phyloP scores from a whole-genome alignment of 495 filamentous ascomycete species.

The Corynascus novoguineensis region DNA sequence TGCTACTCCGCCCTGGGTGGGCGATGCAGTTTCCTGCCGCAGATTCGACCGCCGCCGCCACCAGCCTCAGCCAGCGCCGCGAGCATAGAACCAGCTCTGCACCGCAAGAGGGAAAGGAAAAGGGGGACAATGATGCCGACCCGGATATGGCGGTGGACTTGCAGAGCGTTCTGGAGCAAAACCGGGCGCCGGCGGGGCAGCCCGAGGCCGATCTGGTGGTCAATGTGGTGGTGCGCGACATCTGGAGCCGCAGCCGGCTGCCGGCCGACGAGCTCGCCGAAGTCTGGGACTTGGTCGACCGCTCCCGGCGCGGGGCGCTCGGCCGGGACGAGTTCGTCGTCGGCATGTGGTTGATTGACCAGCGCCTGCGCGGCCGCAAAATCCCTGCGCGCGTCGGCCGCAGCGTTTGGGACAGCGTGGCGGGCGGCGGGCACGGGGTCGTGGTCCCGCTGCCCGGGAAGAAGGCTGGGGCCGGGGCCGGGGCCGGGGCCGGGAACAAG shows the following conservation, averaged over 20 bases:
- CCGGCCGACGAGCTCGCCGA: conserved; percentile 63
- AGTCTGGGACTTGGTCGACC: conserved; percentile 82
- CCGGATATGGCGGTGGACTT: no score
- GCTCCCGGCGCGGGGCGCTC: conserved; percentile 53
- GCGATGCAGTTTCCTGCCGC: no score
- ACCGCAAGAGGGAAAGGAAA: no score
- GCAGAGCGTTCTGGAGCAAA: neutral
- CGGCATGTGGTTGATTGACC: conserved; percentile 92
- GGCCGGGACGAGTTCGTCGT: conserved; percentile 84
- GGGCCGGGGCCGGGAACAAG: neutral
- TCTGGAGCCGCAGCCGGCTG: conserved; percentile 76
- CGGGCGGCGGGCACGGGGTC: conserved; percentile 44
- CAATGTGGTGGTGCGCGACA: conserved; percentile 76
- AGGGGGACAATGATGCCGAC: no score
- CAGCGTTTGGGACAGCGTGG: conserved; percentile 84
- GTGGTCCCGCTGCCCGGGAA: conserved; percentile 17
- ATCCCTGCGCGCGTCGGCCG: conserved; percentile 70
- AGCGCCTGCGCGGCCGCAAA: conserved; percentile 81
- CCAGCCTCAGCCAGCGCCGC: no score
- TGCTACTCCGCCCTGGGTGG: conserved; percentile 33
- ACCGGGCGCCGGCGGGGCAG: conserved; percentile 14
- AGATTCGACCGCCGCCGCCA: no score
- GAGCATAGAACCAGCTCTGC: no score
- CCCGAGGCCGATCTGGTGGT: conserved; percentile 53
- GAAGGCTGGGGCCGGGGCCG: neutral